phyloP scores from a whole-genome alignment of 495 filamentous ascomycete genomes.

The Hypoxylon cercidicola region DNA sequence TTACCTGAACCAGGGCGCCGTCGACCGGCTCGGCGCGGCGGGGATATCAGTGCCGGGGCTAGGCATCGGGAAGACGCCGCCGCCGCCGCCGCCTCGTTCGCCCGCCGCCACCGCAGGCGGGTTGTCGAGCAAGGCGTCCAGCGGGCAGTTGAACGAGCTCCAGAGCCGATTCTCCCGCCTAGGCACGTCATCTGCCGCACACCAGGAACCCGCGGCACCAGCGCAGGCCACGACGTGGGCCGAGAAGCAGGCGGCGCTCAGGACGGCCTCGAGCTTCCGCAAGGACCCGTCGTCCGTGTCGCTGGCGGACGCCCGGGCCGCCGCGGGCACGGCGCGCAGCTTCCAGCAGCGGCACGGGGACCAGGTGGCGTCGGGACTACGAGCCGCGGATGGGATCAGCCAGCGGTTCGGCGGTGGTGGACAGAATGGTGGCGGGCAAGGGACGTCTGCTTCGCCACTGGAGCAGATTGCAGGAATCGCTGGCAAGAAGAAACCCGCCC shows the following conservation, averaged over 20 bases:
- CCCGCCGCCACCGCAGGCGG: conserved; percentile 33
- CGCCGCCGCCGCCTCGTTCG: conserved; percentile 26
- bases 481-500: conserved; percentile 72
- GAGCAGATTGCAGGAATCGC: conserved; percentile 44
- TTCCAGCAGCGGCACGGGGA: conserved; percentile 79
- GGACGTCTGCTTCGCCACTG: conserved; percentile 25
- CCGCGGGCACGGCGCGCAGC: conserved; percentile 71
- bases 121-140: conserved; percentile 16
- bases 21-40: conserved; percentile 74
- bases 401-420: conserved; percentile 58
- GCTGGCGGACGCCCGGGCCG: conserved; percentile 61
- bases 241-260: conserved; percentile 70
- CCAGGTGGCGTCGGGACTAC: conserved; percentile 72
- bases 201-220: conserved; percentile 33
- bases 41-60: conserved; percentile 86
- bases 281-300: conserved; percentile 69
- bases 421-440: conserved; percentile 16
- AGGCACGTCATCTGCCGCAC: conserved; percentile 47
- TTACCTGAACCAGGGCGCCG: conserved; percentile 73
- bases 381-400: conserved; percentile 66
- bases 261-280: conserved; percentile 64
- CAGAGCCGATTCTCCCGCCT: conserved; percentile 74
- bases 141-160: conserved; percentile 67
- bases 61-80: conserved; percentile 65
- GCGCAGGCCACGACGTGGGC: conserved; percentile 66